A percentile compares a stretch with the other conserved stretches of the same genome.
These are phyloP conservation scores for Castanea crenata DNA, from an alignment of 306 rosid genomes.

Conservation along the genomic window DNA sequence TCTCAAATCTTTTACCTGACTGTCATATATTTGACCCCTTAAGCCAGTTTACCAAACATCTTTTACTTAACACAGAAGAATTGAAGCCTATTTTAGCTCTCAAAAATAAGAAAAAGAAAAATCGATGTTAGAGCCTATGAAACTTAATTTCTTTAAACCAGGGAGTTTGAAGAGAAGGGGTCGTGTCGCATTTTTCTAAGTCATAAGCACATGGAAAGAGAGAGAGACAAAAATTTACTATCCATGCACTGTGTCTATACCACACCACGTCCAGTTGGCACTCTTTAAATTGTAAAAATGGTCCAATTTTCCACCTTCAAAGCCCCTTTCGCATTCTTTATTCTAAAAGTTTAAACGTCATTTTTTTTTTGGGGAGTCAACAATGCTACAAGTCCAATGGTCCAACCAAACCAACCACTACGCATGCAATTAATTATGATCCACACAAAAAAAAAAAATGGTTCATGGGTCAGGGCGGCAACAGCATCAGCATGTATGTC, in stretches of 20 bases:
- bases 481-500: neutral
- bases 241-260: neutral
- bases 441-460: too few species aligned
- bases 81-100: too few species aligned
- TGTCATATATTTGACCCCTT: neutral
- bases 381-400: neutral
- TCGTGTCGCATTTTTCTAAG: neutral
- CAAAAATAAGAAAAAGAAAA: neutral
- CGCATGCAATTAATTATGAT: too few species aligned
- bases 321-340: neutral
- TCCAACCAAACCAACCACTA: neutral
- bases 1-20: neutral
- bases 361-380: neutral
- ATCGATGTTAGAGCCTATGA: neutral
- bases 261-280: neutral
- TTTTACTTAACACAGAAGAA: neutral
- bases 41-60: neutral
- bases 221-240: neutral
- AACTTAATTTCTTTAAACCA: neutral
- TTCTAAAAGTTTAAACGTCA: neutral
- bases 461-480: too few species aligned
- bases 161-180: neutral
- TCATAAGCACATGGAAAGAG: neutral
- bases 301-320: neutral
- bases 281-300: neutral